Base-by-base conservation (phyloP, 139 green algal species). In the Chlorella vulgaris region DNA sequence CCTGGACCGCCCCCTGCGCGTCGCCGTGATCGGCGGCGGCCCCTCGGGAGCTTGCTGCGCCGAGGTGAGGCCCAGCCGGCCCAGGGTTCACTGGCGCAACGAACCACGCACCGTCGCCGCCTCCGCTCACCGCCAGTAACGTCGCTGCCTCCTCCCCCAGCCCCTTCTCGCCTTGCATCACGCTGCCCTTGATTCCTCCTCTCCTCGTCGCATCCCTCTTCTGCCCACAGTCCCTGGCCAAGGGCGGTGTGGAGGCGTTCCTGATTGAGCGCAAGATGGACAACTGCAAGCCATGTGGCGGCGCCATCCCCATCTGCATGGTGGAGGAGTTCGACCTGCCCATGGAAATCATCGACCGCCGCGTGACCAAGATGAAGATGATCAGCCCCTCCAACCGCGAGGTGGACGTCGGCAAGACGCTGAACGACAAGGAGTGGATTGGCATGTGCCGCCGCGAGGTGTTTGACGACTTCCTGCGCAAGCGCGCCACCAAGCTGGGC, bases 311-410 rank as follows among this genome's bases (percentile, higher is more conserved):
- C 5, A 90, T 99, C 38, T 99, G 97, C 91, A 99, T 99, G 97
- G 92, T 99, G 15, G 96, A 97, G 63, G 97, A 99, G 92, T 99
- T 99, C 74, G 89, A 98, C 78, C 88, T 99, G 74, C 96, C 96
- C 36, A 82, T 91, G 88, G 94, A 98, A 87, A 98, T 98, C 86
- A 97, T 98, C 39, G 95, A 98, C 86, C 90, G 95, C 68, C 80
- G 80, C 71, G 96, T 99, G 51, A 99, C 95, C 75, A 99, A 99
- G 94, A 99, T 99, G 97, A 99, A 99, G 92, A 99, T 99, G 97
- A 99, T 99, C 82, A 98, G 93, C 3, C 97, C 97, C 38, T 98
- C 94, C 85, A 99, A 99, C 91, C 87, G 94, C 28, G 96, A 98
- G 84, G 96, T 99, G 6, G 97, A 99, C 76, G 97, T 99, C 2